A percentile compares a stretch with the other conserved stretches of the same genome.
Evolutionary conservation across 2,329 filamentous ascomycete genomes (phyloP).

Genomic region (Calycina herbarum): DNA sequence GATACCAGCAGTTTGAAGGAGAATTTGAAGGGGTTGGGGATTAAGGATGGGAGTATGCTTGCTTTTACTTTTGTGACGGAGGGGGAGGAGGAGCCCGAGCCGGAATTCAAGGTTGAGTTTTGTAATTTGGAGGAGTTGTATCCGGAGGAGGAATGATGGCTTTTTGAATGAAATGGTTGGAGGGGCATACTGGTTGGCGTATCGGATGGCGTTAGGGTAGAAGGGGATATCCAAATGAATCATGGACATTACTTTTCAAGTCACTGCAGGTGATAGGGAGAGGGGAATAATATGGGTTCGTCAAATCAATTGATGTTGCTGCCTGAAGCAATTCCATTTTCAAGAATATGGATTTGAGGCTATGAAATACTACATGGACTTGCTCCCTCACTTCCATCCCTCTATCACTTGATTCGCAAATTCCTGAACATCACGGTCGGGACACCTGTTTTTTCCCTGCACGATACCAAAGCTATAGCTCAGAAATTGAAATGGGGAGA

Average conservation of each 20-base stretch:
- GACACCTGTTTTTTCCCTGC: too few species aligned
- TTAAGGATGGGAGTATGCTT: conserved; percentile 42
- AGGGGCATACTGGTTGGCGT: not conserved
- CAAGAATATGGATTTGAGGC: too few species aligned
- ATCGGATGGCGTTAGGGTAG: conserved; percentile 6
- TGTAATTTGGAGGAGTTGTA: conserved; percentile 28
- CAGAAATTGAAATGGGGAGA: too few species aligned
- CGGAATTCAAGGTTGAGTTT: conserved; percentile 30
- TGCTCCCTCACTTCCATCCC: too few species aligned
- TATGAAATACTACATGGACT: too few species aligned
- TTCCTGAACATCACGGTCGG: too few species aligned
- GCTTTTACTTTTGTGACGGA: conserved; percentile 44
- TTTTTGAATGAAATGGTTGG: not conserved
- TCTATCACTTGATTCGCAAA: too few species aligned
- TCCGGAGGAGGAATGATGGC: conserved; percentile 24
- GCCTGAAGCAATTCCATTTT: too few species aligned
- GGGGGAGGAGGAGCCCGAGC: conserved; percentile 13
- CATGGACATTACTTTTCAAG: not conserved
- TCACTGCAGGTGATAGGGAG: not conserved
- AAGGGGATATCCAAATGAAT: not conserved
- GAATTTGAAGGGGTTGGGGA: conserved; percentile 38
- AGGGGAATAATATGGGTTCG: not conserved
- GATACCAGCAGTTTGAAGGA: conserved; percentile 38
- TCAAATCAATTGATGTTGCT: too few species aligned
- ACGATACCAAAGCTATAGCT: too few species aligned